Percentiles rank a stretch among this genome's conserved stretches.
Conservation (phyloP, 2,329 filamentous ascomycete genomes). For the Paraphaeosphaeria minitans region DNA sequence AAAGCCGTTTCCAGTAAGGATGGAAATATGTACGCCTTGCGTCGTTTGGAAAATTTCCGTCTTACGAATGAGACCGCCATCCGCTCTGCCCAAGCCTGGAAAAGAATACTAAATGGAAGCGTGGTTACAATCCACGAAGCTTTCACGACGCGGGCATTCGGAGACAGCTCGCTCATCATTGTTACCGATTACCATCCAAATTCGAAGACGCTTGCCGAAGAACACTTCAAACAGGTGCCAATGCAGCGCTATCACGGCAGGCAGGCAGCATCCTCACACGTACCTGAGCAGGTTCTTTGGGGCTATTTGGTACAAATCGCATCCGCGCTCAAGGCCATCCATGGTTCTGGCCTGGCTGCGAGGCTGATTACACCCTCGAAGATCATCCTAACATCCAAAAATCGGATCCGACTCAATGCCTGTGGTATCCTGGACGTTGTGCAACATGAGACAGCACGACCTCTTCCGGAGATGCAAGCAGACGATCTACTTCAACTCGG, state of each 20-base stretch:
- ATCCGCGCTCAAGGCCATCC: slow-evolving; percentile 84
- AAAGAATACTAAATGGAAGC: slow-evolving; percentile 77
- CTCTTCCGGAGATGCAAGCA: slow-evolving; percentile 78
- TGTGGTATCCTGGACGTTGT: slow-evolving; percentile 91
- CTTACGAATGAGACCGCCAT: slow-evolving; percentile 90
- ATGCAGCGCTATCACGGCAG: slow-evolving; percentile 47
- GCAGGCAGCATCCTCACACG: slow-evolving; percentile 44
- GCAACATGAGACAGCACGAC: slow-evolving; percentile 73
- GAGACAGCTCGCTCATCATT: slow-evolving; percentile 91
- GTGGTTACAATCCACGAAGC: slow-evolving; percentile 88
- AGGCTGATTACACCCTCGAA: slow-evolving; percentile 86
- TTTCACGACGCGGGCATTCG: slow-evolving; percentile 91
- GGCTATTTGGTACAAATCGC: slow-evolving; percentile 90
- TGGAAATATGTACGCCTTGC: slow-evolving; percentile 83
- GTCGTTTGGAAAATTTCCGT: slow-evolving; percentile 86
- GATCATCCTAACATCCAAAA: slow-evolving; percentile 87
- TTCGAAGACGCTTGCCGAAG: slow-evolving; percentile 85
- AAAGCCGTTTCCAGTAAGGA: slow-evolving; percentile 90
- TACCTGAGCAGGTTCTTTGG: slow-evolving; percentile 80
- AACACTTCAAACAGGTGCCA: slow-evolving; percentile 63
- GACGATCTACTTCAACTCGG: slow-evolving; percentile 88
- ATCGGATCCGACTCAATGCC: slow-evolving; percentile 83
- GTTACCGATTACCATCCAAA: slow-evolving; percentile 92
- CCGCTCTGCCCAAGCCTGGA: slow-evolving; percentile 85
- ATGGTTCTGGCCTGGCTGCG: slow-evolving; percentile 79